These are phyloP conservation scores for Solanum neorickii DNA, from an alignment of 257 asterid species.

Conservation along the genomic window DNA sequence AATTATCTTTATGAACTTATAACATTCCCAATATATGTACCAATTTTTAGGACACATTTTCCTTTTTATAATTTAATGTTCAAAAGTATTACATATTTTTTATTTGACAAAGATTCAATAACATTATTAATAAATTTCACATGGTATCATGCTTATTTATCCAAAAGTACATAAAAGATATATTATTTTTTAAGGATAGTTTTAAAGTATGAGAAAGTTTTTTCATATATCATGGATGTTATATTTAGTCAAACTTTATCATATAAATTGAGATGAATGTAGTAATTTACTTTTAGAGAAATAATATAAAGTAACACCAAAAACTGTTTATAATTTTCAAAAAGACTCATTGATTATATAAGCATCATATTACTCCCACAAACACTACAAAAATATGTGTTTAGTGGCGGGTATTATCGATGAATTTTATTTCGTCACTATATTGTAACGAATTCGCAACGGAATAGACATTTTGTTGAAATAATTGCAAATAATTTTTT, in stretches of 20 bases:
- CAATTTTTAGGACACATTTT: background rate
- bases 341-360: too few relatives aligned
- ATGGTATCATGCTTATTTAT: background rate
- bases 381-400: too few relatives aligned
- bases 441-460: too few relatives aligned
- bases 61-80: background rate
- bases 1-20: background rate
- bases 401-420: too few relatives aligned
- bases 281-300: background rate
- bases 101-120: background rate
- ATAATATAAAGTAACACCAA: too few relatives aligned
- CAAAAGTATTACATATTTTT: background rate
- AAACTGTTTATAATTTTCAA: too few relatives aligned
- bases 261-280: background rate
- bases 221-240: background rate
- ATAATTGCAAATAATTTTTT: too few relatives aligned
- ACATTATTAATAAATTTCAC: background rate
- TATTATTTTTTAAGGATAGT: background rate
- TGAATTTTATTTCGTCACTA: too few relatives aligned
- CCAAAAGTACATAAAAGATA: background rate
- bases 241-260: background rate
- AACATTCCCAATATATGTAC: background rate
- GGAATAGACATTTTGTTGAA: too few relatives aligned
- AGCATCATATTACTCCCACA: too few relatives aligned
- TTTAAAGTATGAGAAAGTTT: background rate